Base-by-base conservation (phyloP, 768 basidiomycete genomes). In the Lactifluus volemus region DNA sequence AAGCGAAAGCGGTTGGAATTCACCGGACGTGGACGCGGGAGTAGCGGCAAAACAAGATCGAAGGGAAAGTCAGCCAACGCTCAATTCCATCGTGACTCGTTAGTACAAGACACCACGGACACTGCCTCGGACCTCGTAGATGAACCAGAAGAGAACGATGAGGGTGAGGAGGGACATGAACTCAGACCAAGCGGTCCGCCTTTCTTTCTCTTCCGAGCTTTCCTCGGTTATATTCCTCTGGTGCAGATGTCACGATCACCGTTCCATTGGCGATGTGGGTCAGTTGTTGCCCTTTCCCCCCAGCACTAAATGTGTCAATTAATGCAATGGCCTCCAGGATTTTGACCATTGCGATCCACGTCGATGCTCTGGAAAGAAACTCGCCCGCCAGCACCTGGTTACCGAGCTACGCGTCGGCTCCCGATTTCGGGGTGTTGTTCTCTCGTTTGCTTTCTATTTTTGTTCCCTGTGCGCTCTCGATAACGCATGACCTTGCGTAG, bases 251-350 rank as follows among this genome's bases (percentile, higher is more conserved):
- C 8, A 34, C 42, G 5, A 73, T 77, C 44, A 68, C 69, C 19
- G 83, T 97, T 11, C 92, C 92, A 2, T 86, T 97, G 4, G 94
- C 92, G 39, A 98, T 98, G 95, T 98, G 95, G 95, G 93, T 88
- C 59, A 73, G 93, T 78, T 49, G 47, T 47, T 41, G 25, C 15
- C 49, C 49, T 12, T 6, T 19, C 51, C 5, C 6, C 11, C 21
- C 11, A 0, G n/a, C 36, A 30, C 21, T 25, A 7, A 2, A 34
- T 19, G 34, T 17, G 11, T 12, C 12, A 14, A 44, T 14, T 10
- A 29, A 54, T 48, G 17, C 11, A 15, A 39, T 54, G 21, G 62
- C 34, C 9, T 30, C 10, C 58, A 96, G 94, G 96, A 99, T 70
- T 98, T 99, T 73, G 88, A 90, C 70, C 97, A 99, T 71, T 99